Base-by-base conservation (phyloP, 352 stramenopile genomes). In the Pythium dissotocum region DNA sequence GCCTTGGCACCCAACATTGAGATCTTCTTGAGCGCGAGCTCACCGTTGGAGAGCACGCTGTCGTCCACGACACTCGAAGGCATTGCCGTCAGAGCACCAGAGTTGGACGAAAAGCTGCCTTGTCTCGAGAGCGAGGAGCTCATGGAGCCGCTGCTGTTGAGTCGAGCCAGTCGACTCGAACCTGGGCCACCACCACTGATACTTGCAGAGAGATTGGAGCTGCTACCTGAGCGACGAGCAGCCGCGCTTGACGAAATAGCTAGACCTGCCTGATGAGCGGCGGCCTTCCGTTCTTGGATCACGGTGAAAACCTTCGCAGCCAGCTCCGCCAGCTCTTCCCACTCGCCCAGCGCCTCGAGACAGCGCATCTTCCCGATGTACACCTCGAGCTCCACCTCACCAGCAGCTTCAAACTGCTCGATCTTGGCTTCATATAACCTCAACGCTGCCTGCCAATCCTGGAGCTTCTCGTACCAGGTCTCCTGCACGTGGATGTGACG, bases 331-430 rank as follows among this genome's bases (percentile, higher is more conserved):
- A 71, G 42, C 28, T 71, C 58, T 28, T 88, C 58, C 97, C 97
- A 99, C 63, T 99, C 93, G 10, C 98, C 97, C 44, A 98, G 89
- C 6, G 98, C 97, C 78, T 98, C 98, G 18, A 99, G 80, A 72
- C 98, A 99, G 32, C 97, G 91, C 90, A 99, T 99, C 67, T 98
- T 99, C 35, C 98, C 98, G 35, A 99, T 88, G 60, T 96, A 97
- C 44, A 97, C 87, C 69, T 98, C 89, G 56, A 98, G 82, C 72
- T 99, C 91, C 8, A 94, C 54, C 26, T 42, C 49, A 3, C 57
- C 63, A 8, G 26, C 49, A 24, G 61, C 32, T 18, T 75, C 67
- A 18, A 70, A 63, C n/a, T 61, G 42, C 12, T 60, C 59, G n/a
- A 88, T 73, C 70, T 97, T 98, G 46, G 97, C 97, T 70, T 99